phyloP scores from a whole-genome alignment of 106 monocot genomes.

The Platanthera zijinensis region DNA sequence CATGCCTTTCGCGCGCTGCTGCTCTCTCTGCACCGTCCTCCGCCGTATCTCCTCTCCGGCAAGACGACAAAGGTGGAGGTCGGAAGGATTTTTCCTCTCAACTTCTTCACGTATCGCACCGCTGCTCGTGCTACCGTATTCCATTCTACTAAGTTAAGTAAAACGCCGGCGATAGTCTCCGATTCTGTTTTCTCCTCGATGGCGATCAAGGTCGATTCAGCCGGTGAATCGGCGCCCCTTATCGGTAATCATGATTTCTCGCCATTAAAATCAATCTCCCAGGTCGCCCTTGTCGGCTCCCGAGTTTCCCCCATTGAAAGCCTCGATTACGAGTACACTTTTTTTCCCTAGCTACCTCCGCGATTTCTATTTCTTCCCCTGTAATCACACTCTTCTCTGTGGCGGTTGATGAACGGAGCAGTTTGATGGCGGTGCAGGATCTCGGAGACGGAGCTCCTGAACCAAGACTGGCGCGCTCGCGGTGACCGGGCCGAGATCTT shows the following conservation, averaged over 20 bases:
- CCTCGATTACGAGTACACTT: conserved; percentile 5
- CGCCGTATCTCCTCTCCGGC: neutral
- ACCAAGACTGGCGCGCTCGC: conserved; percentile 67
- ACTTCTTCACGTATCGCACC: neutral
- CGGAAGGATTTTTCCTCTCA: conserved; percentile 6
- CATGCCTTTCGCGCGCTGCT: neutral
- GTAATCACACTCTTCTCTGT: neutral
- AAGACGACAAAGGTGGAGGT: conserved; percentile 6
- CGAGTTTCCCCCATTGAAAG: conserved; percentile 3
- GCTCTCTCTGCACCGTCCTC: too few relatives aligned
- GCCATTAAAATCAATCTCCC: neutral
- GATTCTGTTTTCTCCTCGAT: neutral
- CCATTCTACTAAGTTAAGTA: neutral
- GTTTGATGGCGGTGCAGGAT: conserved; percentile 20
- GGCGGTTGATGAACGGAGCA: neutral
- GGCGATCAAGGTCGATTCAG: neutral
- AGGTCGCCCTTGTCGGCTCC: conserved; percentile 5
- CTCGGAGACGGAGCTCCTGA: conserved; percentile 57
- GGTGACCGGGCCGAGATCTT: conserved; percentile 32
- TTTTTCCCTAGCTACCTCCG: neutral
- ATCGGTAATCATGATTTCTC: neutral
- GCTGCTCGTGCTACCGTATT: neutral
- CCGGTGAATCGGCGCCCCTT: neutral
- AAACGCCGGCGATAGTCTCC: neutral
- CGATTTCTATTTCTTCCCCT: neutral